Evolutionary conservation across 2,329 filamentous ascomycete species (phyloP), one percentile per base, ranked within the genome.

Genomic region (Fusarium succisae): DNA sequence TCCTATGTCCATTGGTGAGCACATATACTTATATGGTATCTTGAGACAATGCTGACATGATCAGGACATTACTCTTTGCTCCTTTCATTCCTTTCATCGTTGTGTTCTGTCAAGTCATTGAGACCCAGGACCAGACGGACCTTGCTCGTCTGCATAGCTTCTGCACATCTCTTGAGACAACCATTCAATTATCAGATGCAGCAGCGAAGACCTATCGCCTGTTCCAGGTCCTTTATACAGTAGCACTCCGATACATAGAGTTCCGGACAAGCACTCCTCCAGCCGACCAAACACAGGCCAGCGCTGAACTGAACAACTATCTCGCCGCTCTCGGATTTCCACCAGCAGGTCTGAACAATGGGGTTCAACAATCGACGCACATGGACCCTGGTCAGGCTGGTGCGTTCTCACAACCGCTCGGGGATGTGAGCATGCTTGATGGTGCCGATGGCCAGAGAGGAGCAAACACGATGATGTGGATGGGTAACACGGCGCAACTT

Each of bases 181-280:
- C 86, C 9, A 84, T 84, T 38, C 82, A 86, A 9, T 73, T 84
- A 5, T 84, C 82, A 4, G 77, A 89, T 62, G 87, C 87, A 1
- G 86, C 88, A 12, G 83, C 85, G 32, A 89, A 88, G 72, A 82
- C 91, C 22, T 86, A 89, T 69, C 88, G 86, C 32, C 83, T 92
- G 20, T 91, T 89, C 70, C 85, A 88, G 53, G 86, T 90, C 5
- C 85, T 92, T 56, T 86, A 88, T 71, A 89, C 84, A 41, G 87
- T 91, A 13, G 89, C 89, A 1, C 84, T 86, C 41, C 82, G 90
- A 9, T 91, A 91, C 71, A 83, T 91, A 22, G 87, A 91, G 76
- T 87, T 88, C 6, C 89, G 88, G 57, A 75, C 73, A 35, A 70
- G 67, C 12, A 72, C 77, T 6, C 77, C 77, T 12, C 74, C 75